A percentile compares a stretch with the other conserved stretches of the same genome.
Evolutionary conservation across 1,284 basidiomycete genomes (phyloP).

Genomic region (Neolentinus lepideus): DNA sequence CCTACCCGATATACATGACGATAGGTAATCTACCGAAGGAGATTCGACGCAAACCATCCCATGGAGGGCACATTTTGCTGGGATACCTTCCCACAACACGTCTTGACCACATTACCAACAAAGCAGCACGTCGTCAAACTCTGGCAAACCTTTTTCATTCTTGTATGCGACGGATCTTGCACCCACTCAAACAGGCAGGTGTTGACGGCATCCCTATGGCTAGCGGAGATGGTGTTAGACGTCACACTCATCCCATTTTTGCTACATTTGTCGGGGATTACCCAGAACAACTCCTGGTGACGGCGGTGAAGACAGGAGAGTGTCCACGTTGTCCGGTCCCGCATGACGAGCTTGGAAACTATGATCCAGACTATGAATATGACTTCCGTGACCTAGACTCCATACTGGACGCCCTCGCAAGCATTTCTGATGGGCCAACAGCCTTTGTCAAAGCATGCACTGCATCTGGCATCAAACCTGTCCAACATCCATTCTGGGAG

Average conservation of each 20-base stretch:
- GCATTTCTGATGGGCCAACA: slow-evolving; percentile 4
- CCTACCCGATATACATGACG: slow-evolving; percentile 34
- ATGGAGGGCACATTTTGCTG: slow-evolving; percentile 26
- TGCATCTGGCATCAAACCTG: slow-evolving; percentile 8
- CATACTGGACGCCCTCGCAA: slow-evolving; percentile 7
- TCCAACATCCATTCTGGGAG: slow-evolving; percentile 29
- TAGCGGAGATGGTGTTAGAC: slow-evolving; percentile 19
- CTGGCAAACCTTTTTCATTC: slow-evolving; percentile 31
- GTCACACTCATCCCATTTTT: slow-evolving; percentile 20
- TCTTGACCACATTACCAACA: slow-evolving; percentile 23
- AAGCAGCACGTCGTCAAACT: slow-evolving; percentile 17
- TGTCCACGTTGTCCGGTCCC: slow-evolving; percentile 12
- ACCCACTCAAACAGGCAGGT: slow-evolving; percentile 21
- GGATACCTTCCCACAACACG: slow-evolving; percentile 29
- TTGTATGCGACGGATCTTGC: slow-evolving; percentile 21
- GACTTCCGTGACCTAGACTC: slow-evolving; percentile 2
- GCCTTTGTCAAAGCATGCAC: slow-evolving; percentile 7
- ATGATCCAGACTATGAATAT: neutral
- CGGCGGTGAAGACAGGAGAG: slow-evolving; percentile 8
- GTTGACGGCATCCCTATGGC: slow-evolving; percentile 18
- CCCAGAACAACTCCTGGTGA: slow-evolving; percentile 13
- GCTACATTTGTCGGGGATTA: slow-evolving; percentile 19
- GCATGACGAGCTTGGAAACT: slow-evolving; percentile 5
- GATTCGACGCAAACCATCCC: slow-evolving; percentile 27
- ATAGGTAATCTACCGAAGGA: slow-evolving; percentile 38